Conservation (phyloP, 2,329 filamentous ascomycete species). For the Endothia cerciana region DNA sequence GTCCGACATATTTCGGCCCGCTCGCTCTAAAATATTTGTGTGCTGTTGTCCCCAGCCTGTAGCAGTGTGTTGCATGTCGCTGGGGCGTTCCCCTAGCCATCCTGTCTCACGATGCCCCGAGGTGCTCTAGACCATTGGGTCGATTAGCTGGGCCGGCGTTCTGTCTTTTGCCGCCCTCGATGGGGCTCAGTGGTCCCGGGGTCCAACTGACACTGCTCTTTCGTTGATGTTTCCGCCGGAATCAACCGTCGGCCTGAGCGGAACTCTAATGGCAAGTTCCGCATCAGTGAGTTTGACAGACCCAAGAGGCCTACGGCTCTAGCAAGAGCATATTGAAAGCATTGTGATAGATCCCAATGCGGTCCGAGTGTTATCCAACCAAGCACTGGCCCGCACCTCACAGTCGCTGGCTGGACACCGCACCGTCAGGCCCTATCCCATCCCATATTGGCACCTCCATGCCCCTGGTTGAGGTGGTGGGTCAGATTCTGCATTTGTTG, state of each 20-base stretch:
- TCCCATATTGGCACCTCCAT: constrained; percentile 18
- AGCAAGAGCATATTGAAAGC: constrained; percentile 22
- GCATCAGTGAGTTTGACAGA: neutral
- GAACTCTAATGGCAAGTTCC: neutral
- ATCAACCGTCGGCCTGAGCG: neutral
- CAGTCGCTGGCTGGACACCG: constrained; percentile 17
- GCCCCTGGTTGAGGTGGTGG: constrained; percentile 24
- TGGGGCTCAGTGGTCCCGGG: neutral
- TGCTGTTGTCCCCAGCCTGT: neutral
- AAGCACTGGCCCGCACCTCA: constrained; percentile 15
- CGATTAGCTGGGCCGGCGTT: neutral
- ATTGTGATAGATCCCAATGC: constrained; percentile 19
- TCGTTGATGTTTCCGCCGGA: neutral
- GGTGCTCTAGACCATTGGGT: neutral
- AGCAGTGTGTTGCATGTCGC: neutral
- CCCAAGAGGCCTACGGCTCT: neutral
- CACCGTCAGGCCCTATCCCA: constrained; percentile 28
- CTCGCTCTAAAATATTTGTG: neutral
- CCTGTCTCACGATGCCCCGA: neutral
- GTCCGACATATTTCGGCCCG: neutral
- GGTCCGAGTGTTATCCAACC: constrained; percentile 17
- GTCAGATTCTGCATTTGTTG: constrained; percentile 21
- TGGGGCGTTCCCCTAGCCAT: neutral
- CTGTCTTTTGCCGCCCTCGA: neutral
- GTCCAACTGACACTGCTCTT: neutral